Conservation (phyloP, 2,329 filamentous ascomycete genomes). For the Chaetomiaceae sp. region DNA sequence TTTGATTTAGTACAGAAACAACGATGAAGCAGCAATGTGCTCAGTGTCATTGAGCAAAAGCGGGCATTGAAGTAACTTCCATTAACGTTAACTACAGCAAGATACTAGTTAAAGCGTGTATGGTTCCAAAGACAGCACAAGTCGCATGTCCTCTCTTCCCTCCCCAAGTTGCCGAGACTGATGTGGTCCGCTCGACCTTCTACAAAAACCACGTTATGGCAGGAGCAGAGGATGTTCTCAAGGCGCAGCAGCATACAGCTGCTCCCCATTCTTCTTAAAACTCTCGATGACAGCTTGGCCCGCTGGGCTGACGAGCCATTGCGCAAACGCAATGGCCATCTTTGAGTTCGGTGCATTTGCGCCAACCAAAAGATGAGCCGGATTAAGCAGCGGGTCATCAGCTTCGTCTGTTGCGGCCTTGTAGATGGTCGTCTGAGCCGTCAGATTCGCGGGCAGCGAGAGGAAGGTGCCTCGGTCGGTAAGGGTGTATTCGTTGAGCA, state of each 20-base stretch:
- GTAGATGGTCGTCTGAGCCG: neutral
- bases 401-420: constrained; percentile 2
- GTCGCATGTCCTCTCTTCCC: no score
- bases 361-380: constrained; percentile 2
- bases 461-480: constrained; percentile 4
- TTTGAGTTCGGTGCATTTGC: neutral
- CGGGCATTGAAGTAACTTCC: no score
- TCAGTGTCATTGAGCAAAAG: no score
- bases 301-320: neutral
- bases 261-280: constrained; percentile 3
- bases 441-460: constrained; percentile 4
- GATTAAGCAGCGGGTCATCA: constrained; percentile 5
- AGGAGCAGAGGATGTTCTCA: no score
- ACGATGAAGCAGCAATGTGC: no score
- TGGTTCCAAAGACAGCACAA: no score
- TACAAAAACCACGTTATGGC: no score
- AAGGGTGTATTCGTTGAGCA: constrained; percentile 7
- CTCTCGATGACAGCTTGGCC: neutral
- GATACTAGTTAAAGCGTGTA: no score
- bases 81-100: no score
- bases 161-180: no score
- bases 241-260: constrained; percentile 5
- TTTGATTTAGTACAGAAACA: no score
- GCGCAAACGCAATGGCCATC: neutral
- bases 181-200: no score